Conservation (phyloP, 2,329 filamentous ascomycete genomes). For the Botrytis elliptica region DNA sequence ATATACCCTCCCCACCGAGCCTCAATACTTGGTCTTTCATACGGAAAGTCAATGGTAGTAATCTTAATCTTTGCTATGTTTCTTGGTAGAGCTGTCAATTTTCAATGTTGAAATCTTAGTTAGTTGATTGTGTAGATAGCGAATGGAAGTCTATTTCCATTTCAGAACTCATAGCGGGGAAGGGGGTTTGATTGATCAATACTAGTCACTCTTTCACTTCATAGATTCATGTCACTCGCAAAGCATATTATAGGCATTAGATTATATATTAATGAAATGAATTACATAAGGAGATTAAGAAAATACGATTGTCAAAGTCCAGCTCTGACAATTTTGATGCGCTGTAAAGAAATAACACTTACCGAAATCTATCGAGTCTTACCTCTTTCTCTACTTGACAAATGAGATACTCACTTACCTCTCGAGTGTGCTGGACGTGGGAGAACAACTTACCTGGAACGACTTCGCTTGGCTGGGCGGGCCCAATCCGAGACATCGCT, state of each 20-base stretch:
- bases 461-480: neutral
- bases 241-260: neutral
- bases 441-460: neutral
- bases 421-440: neutral
- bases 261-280: neutral
- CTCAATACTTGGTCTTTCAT: neutral
- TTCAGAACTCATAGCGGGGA: neutral
- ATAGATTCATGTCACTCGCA: neutral
- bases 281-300: neutral
- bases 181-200: neutral
- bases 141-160: neutral
- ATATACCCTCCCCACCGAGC: neutral
- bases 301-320: neutral
- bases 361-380: neutral
- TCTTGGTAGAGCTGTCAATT: neutral
- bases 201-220: neutral
- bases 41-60: neutral
- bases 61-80: neutral
- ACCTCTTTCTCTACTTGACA: neutral
- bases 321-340: neutral
- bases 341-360: conserved; percentile 2
- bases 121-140: neutral
- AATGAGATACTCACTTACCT: conserved; percentile 11
- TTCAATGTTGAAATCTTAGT: neutral
- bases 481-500: neutral